These are phyloP conservation scores for Asterochloris sp. DNA, from an alignment of 139 green algal genomes.

Conservation along the genomic window DNA sequence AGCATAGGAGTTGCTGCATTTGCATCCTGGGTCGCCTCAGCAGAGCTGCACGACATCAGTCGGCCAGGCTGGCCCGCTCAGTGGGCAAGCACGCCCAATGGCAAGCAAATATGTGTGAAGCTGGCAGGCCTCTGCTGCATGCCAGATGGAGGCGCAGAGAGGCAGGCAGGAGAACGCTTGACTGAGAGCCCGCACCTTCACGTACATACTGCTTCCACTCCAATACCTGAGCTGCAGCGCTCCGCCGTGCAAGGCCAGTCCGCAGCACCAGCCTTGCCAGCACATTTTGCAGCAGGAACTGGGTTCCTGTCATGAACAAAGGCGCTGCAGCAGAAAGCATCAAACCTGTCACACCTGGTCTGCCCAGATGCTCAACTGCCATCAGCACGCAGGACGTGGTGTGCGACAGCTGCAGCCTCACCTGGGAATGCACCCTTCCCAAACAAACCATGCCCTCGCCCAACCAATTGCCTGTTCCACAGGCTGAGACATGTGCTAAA, in stretches of 20 bases:
- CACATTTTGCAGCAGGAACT: slow-evolving; percentile 75
- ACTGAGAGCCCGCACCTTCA: slow-evolving; percentile 31
- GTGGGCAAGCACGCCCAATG: not conserved
- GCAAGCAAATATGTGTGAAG: not conserved
- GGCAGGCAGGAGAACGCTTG: not conserved
- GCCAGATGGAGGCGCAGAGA: no score
- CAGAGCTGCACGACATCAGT: not conserved
- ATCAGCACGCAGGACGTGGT: not conserved
- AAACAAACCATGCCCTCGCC: slow-evolving; percentile 60
- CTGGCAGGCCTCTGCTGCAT: not conserved
- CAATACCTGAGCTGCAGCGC: slow-evolving; percentile 25
- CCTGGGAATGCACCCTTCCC: slow-evolving; percentile 72
- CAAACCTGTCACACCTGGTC: not conserved
- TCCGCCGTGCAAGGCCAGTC: slow-evolving; percentile 34
- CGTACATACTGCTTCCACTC: slow-evolving; percentile 56
- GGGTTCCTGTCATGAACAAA: slow-evolving; percentile 55
- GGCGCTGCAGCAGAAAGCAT: slow-evolving; percentile 36
- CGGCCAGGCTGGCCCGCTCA: not conserved
- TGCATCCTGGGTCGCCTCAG: not conserved
- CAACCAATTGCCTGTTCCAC: slow-evolving; percentile 75
- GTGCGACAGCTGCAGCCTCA: slow-evolving; percentile 11
- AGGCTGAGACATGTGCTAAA: slow-evolving; percentile 69
- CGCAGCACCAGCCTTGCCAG: slow-evolving; percentile 53
- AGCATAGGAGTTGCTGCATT: not conserved
- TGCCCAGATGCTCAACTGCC: not conserved